Conservation (phyloP, 345 rosid genomes). For the Geranium brycei region DNA sequence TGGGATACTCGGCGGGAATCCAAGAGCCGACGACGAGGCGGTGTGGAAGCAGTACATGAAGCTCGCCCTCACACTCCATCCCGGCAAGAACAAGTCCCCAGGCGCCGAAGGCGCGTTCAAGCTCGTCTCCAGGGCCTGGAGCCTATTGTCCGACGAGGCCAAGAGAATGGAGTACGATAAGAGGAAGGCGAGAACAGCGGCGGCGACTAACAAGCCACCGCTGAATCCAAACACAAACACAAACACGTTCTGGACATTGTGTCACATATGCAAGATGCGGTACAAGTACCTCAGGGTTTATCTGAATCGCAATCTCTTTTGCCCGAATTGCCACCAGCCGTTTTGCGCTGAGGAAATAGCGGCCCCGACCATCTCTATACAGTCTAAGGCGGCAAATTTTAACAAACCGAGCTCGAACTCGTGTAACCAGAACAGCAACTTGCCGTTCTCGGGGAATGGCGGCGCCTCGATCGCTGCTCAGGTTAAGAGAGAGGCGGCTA, state of each 20-base stretch:
- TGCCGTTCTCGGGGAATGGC: background rate
- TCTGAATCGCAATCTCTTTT: slow-evolving; percentile 6
- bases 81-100: slow-evolving; percentile 29
- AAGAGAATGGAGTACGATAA: slow-evolving; percentile 16
- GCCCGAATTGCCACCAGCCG: slow-evolving; percentile 8
- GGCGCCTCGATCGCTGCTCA: slow-evolving; percentile 5
- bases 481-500: slow-evolving; percentile 8
- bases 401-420: background rate
- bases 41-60: slow-evolving; percentile 20
- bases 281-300: slow-evolving; percentile 8
- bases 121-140: slow-evolving; percentile 21
- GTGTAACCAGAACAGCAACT: background rate
- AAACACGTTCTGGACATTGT: slow-evolving; percentile 11
- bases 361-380: slow-evolving; percentile 1
- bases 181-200: background rate
- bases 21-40: slow-evolving; percentile 19
- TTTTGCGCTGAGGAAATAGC: slow-evolving; percentile 5
- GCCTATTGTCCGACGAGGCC: slow-evolving; percentile 22
- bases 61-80: slow-evolving; percentile 25
- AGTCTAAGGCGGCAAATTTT: background rate
- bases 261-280: slow-evolving; percentile 7
- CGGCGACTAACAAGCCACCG: slow-evolving; percentile 1
- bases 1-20: slow-evolving; percentile 18
- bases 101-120: slow-evolving; percentile 33
- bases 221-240: slow-evolving; percentile 2